These are phyloP conservation scores for Pestalotiopsis sp. DNA, from an alignment of 2,329 filamentous ascomycete genomes.

Conservation along the genomic window DNA sequence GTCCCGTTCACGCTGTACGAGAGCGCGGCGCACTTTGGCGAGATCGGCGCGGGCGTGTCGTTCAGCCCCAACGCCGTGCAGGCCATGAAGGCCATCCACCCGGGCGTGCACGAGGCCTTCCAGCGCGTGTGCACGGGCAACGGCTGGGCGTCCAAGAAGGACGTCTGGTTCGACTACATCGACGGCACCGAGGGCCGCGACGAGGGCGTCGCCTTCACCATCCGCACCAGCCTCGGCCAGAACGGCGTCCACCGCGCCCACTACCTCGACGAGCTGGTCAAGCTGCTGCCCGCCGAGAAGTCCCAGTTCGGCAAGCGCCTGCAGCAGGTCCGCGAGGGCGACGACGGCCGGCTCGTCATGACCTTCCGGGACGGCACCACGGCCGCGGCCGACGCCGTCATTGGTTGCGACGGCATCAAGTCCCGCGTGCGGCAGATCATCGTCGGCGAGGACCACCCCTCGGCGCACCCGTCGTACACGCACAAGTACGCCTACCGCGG, in stretches of 20 bases:
- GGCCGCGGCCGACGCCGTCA: conserved; percentile 42
- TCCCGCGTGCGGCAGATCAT: conserved; percentile 55
- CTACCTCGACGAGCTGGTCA: conserved; percentile 42
- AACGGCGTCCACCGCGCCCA: conserved; percentile 39
- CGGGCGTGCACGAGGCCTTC: conserved; percentile 29
- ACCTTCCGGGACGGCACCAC: conserved; percentile 42
- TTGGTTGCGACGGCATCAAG: conserved; percentile 70
- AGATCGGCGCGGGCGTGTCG: conserved; percentile 40
- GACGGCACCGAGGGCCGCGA: conserved; percentile 12
- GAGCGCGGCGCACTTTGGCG: conserved; percentile 33
- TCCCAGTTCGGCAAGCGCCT: conserved; percentile 39
- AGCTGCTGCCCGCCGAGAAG: conserved; percentile 36
- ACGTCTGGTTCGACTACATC: conserved; percentile 16
- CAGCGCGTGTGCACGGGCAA: conserved; percentile 15
- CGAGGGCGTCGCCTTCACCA: conserved; percentile 1
- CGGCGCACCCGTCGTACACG: conserved; percentile 33
- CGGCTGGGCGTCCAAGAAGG: conserved; percentile 9
- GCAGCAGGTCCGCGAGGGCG: conserved; percentile 28
- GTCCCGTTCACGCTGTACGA: conserved; percentile 40
- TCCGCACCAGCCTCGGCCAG: conserved; percentile 1
- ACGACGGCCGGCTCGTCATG: conserved; percentile 22
- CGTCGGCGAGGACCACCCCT: conserved; percentile 39
- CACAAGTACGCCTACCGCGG: conserved; percentile 52
- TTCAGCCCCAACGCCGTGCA: conserved; percentile 37
- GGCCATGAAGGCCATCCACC: conserved; percentile 33